Evolutionary conservation across 225 moss, liverwort and hornwort species (phyloP), one percentile per base, ranked within the genome.

Genomic region (Bryum argenteum): DNA sequence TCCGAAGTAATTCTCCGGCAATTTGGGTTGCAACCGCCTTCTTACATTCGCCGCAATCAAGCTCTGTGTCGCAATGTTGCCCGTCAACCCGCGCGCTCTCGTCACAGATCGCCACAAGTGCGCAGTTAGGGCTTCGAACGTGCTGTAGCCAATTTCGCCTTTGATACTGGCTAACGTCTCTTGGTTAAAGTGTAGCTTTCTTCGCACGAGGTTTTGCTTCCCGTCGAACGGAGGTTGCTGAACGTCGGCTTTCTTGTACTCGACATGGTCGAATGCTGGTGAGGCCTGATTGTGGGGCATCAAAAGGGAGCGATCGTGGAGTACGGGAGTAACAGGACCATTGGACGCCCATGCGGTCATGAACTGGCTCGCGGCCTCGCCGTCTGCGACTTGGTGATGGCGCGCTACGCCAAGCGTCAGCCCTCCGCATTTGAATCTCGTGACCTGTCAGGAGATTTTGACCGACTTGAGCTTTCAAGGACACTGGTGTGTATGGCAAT

Each of bases 351-450:
- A 98, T 19, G 89, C 92, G 3, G 85, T 78, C 89, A 98, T 86
- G 68, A 98, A 98, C 64, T 55, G 56, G 66, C 79, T 83, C 19
- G 88, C 91, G 8, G 88, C 85, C 74, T 92, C 85, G 2, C 98
- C 94, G 51, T 94, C 98, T 41, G 94, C 94, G 51, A 94, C 83
- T 81, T 89, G 91, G 74, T 98, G 98, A 74, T 94, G 92, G 66
- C 92, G 80, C 22, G 98, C 94, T 65, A 98, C 81, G 18, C 94
- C 98, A 42, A 98, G 54, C 4, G 88, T 86, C 47, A 92, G 57
- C 10, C 89, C 89, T 1, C 89, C 86, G 55, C 89, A 89, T 38
- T 70, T 56, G 70, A 74, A 89, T 44, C 61, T 79, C 12, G 89
- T 89, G 13, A 89, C 89, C 84, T 89, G 70, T 65, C 26, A 24